Conservation (phyloP, 345 rosid species). For the Streptanthus diversifolius region DNA sequence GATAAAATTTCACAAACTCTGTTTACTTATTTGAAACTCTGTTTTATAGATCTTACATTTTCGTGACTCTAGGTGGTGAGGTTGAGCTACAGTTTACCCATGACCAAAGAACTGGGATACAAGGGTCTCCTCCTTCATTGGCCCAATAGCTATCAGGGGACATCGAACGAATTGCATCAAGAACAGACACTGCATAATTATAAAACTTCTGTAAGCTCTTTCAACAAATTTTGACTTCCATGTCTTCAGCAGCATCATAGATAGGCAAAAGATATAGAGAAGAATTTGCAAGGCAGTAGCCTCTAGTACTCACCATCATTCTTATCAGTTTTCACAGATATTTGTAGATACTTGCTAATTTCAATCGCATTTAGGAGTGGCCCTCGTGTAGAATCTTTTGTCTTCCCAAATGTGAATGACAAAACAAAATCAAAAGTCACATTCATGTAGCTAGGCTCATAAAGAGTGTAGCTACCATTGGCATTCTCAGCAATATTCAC, state of each 20-base stretch:
- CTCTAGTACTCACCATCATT: conserved; percentile 58
- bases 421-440: conserved; percentile 70
- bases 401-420: conserved; percentile 68
- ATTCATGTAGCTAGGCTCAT: conserved; percentile 98
- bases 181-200: conserved; percentile 51
- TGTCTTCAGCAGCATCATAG: not conserved
- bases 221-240: conserved; percentile 1
- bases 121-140: conserved; percentile 88
- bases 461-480: conserved; percentile 81
- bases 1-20: not conserved
- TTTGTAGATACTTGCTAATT: conserved; percentile 72
- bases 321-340: conserved; percentile 55
- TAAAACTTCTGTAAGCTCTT: conserved; percentile 8
- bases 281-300: not conserved
- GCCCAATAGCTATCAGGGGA: conserved; percentile 51
- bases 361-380: conserved; percentile 90
- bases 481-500: conserved; percentile 96
- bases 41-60: conserved; percentile 53
- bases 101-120: conserved; percentile 74
- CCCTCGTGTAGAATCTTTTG: conserved; percentile 76
- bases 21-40: not conserved
- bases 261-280: not conserved
- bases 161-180: conserved; percentile 51
- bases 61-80: conserved; percentile 76
- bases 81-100: conserved; percentile 76